Evolutionary conservation across 345 rosid species (phyloP).

Genomic region (Gossypium mustelinum): DNA sequence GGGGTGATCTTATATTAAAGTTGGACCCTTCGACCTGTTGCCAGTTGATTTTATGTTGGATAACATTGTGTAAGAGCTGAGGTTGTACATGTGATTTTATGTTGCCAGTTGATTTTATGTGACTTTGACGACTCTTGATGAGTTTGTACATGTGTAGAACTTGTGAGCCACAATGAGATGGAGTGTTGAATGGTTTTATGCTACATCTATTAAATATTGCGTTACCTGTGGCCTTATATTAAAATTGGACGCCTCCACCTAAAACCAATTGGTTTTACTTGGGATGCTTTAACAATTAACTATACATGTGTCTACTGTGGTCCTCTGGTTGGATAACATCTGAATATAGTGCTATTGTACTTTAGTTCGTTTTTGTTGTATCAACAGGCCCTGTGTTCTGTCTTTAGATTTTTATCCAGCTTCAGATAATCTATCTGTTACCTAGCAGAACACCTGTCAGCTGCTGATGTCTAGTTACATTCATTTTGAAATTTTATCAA

Average conservation of each 20-base stretch:
- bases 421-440: background rate
- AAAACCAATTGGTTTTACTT: background rate
- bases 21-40: background rate
- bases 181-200: background rate
- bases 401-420: background rate
- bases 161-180: background rate
- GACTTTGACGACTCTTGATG: background rate
- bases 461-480: background rate
- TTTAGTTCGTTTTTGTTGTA: background rate
- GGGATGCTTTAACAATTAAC: background rate
- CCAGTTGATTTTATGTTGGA: background rate
- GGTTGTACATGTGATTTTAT: background rate
- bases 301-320: background rate
- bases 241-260: background rate
- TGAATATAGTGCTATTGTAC: background rate
- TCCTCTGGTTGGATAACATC: conserved; percentile 1
- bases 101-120: background rate
- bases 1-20: background rate
- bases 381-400: background rate
- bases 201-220: background rate
- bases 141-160: background rate
- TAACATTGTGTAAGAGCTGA: background rate
- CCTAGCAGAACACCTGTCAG: background rate
- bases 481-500: background rate
- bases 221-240: background rate